Percentiles rank a stretch among this genome's conserved stretches.
Evolutionary conservation across 768 basidiomycete genomes (phyloP).

Genomic region (Thelephora aurantiotincta): DNA sequence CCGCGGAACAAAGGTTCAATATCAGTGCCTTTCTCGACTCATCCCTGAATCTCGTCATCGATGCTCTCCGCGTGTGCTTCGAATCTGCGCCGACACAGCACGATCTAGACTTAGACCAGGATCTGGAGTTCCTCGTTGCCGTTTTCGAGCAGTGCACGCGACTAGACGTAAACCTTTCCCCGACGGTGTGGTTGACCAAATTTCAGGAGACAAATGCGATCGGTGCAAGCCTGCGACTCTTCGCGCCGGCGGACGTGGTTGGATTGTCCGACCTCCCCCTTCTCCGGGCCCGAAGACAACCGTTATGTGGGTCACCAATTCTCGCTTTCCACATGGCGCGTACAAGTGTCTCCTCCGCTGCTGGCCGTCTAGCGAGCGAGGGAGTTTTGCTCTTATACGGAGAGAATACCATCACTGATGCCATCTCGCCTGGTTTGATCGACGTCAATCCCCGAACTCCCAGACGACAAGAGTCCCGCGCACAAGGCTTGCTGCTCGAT

Average conservation of each 20-base stretch:
- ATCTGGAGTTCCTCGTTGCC: constrained; percentile 69
- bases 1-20: constrained; percentile 46
- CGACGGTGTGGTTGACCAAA: constrained; percentile 62
- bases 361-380: constrained; percentile 76
- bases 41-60: constrained; percentile 49
- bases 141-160: constrained; percentile 75
- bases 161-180: constrained; percentile 51
- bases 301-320: constrained; percentile 64
- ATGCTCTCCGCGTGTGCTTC: constrained; percentile 51
- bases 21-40: constrained; percentile 49
- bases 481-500: constrained; percentile 78
- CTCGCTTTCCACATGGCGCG: constrained; percentile 81
- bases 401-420: constrained; percentile 63
- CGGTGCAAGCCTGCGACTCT: constrained; percentile 57
- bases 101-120: constrained; percentile 57
- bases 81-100: constrained; percentile 41
- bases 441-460: constrained; percentile 56
- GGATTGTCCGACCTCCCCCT: constrained; percentile 55
- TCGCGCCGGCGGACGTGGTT: constrained; percentile 51
- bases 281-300: constrained; percentile 45
- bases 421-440: constrained; percentile 64
- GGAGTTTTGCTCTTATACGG: constrained; percentile 73
- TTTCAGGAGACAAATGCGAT: constrained; percentile 77
- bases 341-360: constrained; percentile 59
- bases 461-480: constrained; percentile 63